Conservation (phyloP, 2,329 filamentous ascomycete genomes). For the Emmonsiellopsis sp. region DNA sequence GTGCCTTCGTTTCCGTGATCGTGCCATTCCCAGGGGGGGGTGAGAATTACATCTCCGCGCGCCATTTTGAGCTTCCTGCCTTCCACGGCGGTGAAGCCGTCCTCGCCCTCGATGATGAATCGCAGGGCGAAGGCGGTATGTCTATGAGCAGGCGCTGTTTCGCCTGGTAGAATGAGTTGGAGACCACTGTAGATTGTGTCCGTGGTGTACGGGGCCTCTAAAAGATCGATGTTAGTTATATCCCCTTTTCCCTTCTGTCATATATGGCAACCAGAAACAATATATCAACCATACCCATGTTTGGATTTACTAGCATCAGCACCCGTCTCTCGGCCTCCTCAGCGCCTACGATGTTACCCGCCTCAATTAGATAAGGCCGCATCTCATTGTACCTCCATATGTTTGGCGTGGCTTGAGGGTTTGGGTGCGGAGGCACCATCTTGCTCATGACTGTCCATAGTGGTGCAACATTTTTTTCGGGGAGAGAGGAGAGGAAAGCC, state of each 20-base stretch:
- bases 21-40: constrained; percentile 52
- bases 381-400: constrained; percentile 30
- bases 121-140: constrained; percentile 49
- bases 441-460: constrained; percentile 43
- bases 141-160: constrained; percentile 47
- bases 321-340: constrained; percentile 32
- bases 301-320: constrained; percentile 35
- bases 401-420: constrained; percentile 33
- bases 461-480: constrained; percentile 18
- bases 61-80: constrained; percentile 44
- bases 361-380: constrained; percentile 25
- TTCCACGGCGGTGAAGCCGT: constrained; percentile 50
- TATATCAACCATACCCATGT: constrained; percentile 3
- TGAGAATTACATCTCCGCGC: constrained; percentile 49
- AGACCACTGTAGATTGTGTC: constrained; percentile 51
- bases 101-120: constrained; percentile 49
- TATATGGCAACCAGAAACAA: background rate
- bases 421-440: constrained; percentile 40
- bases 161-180: constrained; percentile 49
- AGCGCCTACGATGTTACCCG: constrained; percentile 28
- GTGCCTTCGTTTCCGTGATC: constrained; percentile 52
- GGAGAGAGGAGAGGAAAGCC: background rate
- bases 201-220: constrained; percentile 44
- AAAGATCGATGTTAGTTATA: no score
- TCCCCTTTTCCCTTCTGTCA: background rate